Percentiles rank a stretch among this genome's conserved stretches.
Conservation (phyloP, 257 asterid genomes). For the Plantago major region DNA sequence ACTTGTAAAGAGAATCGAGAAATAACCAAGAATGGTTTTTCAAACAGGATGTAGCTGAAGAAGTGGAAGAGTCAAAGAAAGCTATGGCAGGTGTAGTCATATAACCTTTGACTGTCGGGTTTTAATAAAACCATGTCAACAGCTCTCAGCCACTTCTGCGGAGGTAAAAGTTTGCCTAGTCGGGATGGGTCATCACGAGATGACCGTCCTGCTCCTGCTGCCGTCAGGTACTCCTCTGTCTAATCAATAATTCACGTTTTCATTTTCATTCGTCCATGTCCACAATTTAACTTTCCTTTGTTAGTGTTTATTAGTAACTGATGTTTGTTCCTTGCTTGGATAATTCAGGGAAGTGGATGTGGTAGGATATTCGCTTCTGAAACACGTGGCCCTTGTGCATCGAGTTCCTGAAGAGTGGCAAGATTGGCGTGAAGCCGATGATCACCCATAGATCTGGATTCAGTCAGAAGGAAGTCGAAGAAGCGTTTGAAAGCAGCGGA, state of each 20-base stretch:
- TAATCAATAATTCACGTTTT: no score
- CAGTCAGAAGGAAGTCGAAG: slow-evolving; percentile 77
- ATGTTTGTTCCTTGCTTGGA: neutral
- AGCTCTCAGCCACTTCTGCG: slow-evolving; percentile 61
- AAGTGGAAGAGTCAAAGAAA: slow-evolving; percentile 51
- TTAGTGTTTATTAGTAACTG: neutral
- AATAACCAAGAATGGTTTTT: no score
- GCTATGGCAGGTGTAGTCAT: slow-evolving; percentile 55
- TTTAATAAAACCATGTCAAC: slow-evolving; percentile 84
- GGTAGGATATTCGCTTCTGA: slow-evolving; percentile 83
- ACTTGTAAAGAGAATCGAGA: no score
- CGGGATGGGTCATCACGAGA: slow-evolving; percentile 69
- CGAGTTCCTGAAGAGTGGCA: slow-evolving; percentile 72
- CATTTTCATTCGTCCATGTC: no score
- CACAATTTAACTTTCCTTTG: no score
- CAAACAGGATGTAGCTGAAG: slow-evolving; percentile 60
- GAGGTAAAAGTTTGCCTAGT: slow-evolving; percentile 94
- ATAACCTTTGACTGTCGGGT: slow-evolving; percentile 81
- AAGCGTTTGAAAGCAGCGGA: slow-evolving; percentile 83
- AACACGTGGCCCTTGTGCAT: slow-evolving; percentile 95
- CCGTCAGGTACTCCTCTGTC: slow-evolving; percentile 53
- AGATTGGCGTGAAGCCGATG: slow-evolving; percentile 84
- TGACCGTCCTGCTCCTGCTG: slow-evolving; percentile 84
- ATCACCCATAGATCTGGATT: slow-evolving; percentile 85
- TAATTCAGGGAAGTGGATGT: slow-evolving; percentile 80